Evolutionary conservation across 495 filamentous ascomycete genomes (phyloP), one percentile per base, ranked within the genome.

Genomic region (Neurospora sp.): DNA sequence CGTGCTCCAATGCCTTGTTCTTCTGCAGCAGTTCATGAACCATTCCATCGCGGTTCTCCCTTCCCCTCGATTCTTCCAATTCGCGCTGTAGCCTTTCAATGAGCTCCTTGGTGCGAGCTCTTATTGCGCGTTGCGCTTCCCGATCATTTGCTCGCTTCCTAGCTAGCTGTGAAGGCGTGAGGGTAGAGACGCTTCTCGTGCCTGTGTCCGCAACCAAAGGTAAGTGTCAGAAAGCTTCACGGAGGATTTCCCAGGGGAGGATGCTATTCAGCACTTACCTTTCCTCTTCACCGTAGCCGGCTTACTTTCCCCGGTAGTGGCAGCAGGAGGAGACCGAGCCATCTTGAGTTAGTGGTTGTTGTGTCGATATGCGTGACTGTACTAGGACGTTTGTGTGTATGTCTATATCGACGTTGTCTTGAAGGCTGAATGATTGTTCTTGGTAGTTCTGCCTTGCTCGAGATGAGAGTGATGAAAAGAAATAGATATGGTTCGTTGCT

Each of bases 61-160:
- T 77, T 66, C 74, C 79, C 36, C 79, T 78, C 42, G 83, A 87
- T 42, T 93, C 90, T 21, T 86, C 87, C 48, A 96, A 88, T 69
- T 89, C 88, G 70, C 85, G 85, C 81, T 96, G 92, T 28, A 97
- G 84, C 28, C 82, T 84, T 71, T 94, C 92, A 74, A 96, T 96
- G 77, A 94, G 91, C 71, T 89, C 85, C 77, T 93, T 94, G 13
- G 91, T 96, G 73, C 94, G 86, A 76, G 93, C 90, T 19, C 94
- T 87, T 73, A 96, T 97, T 21, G 92, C 92, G 70, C 92, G 88
- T 80, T 97, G 94, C 21, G 94, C 94, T 81, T 94, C 92, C 48
- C 94, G 88, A 79, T 97, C 94, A 81, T 96, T 96, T 78, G 92
- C 93, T 72, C 94, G 88, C 82, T 97, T 97, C 78, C 91, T 88